phyloP scores from a whole-genome alignment of 2,329 filamentous ascomycete genomes.

The Emmonsiellopsis sp. region DNA sequence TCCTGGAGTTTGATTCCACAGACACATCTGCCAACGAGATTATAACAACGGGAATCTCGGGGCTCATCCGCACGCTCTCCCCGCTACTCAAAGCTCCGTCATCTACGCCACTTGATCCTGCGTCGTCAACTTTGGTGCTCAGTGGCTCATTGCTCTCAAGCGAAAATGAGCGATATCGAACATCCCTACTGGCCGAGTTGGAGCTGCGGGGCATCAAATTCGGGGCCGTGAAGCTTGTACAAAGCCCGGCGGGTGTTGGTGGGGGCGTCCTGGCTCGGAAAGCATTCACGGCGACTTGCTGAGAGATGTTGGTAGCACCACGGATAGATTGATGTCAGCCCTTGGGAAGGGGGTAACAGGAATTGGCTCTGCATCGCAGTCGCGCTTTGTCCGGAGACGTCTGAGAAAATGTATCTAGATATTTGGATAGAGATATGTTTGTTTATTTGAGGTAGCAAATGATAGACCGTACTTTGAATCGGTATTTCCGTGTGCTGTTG shows the following conservation, averaged over 20 bases:
- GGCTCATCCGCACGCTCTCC: background rate
- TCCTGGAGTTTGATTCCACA: background rate
- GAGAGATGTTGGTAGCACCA: background rate
- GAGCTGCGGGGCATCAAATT: background rate
- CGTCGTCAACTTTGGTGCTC: conserved; percentile 1
- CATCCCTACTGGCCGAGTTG: background rate
- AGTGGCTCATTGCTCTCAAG: conserved; percentile 3
- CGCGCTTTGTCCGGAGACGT: too few species aligned
- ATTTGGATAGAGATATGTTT: too few species aligned
- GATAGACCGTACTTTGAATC: too few species aligned
- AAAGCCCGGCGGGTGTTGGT: background rate
- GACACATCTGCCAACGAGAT: background rate
- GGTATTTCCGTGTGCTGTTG: too few species aligned
- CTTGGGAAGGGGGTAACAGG: too few species aligned
- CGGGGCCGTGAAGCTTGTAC: conserved; percentile 1
- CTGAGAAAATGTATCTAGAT: too few species aligned
- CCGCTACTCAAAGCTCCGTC: background rate
- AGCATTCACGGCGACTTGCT: background rate
- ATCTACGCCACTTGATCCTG: background rate
- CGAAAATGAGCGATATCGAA: conserved; percentile 3
- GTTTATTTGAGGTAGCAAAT: too few species aligned
- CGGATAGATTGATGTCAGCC: too few species aligned
- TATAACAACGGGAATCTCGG: background rate
- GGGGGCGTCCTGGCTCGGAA: background rate
- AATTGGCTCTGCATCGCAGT: too few species aligned